Evolutionary conservation across 345 rosid species (phyloP).

Genomic region (Eucalyptus pauciflora): DNA sequence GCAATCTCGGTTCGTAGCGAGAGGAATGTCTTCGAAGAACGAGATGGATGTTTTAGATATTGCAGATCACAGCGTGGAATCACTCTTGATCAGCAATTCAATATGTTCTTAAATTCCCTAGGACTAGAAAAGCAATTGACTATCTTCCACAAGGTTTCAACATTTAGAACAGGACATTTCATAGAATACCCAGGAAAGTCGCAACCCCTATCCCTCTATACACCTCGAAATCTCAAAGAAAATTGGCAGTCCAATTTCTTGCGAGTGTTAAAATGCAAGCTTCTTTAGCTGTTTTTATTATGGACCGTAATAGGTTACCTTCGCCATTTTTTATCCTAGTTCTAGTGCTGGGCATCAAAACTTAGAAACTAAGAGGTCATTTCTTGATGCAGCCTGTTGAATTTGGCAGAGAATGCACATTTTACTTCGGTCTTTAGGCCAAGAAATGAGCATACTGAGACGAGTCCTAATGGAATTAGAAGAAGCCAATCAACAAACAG

Average conservation of each 20-base stretch:
- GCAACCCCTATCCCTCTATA: background rate
- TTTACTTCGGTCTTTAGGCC: background rate
- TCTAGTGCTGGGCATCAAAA: background rate
- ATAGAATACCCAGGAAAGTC: background rate
- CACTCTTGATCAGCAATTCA: background rate
- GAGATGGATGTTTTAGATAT: background rate
- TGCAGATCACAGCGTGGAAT: background rate
- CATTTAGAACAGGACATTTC: background rate
- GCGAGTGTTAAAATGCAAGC: background rate
- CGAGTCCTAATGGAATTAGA: slow-evolving; percentile 7
- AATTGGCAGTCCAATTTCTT: background rate
- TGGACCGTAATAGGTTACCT: background rate
- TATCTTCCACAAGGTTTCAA: background rate
- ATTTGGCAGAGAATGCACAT: slow-evolving; percentile 59
- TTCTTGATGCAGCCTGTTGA: slow-evolving; percentile 56
- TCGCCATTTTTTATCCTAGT: background rate
- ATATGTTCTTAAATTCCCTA: background rate
- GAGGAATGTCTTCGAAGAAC: background rate
- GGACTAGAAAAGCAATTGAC: background rate
- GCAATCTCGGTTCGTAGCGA: background rate
- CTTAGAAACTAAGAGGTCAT: slow-evolving; percentile 21
- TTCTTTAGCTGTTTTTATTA: background rate
- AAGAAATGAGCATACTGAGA: background rate
- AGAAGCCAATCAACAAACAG: slow-evolving; percentile 1
- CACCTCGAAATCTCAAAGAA: background rate